Base-by-base conservation (phyloP, 768 basidiomycete species). In the Amanita molliuscula region DNA sequence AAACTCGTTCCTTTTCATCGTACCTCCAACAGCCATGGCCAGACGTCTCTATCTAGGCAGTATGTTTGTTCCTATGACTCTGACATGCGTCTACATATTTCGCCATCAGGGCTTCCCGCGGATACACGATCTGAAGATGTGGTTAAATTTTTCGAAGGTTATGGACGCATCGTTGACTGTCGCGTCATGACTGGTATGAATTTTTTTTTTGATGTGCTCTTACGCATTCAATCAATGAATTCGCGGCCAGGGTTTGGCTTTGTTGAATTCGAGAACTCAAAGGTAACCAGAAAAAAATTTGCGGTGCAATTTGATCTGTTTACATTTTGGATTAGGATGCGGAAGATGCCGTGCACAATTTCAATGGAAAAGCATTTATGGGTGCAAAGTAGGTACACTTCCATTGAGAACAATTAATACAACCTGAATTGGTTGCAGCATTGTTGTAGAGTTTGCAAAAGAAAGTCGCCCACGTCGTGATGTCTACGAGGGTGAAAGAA, bases 361-460 rank as follows among this genome's bases (percentile, higher is more conserved):
- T 90, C 69, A 88, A 92, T 52, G 88, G 89, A 45, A 92, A 92
- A 68, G 66, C 74, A 31, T 94, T 96, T 68, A 81, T 93, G 81
- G 94, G 94, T 42, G 74, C 81, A 55, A 85, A 80, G 92, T 92
- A 64, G 52, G 49, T 33, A 73, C 56, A 48, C 29, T 55, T 29
- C 33, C 21, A 13, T 13, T 43, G 33, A 49, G 25, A 34, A 3
- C 53, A 33, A 6, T 20, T 16, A 4, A 36, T 38, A 10, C 11
- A 16, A 16, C 16, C 34, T 55, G 13, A 56, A 10, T 11, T 51
- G 18, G 35, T 40, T 36, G 4, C 48, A 96, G 94, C 62, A 88
- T 99, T 55, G 87, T 96, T 11, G 92, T 99, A 40, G 91, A 99
- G 64, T 92, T 92, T 61, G 92, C 95, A 6, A 94, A 95, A 65